A percentile compares a stretch with the other conserved stretches of the same genome.
phyloP scores from a whole-genome alignment of 1,284 basidiomycete genomes.

The Heterobasidion occidentale region DNA sequence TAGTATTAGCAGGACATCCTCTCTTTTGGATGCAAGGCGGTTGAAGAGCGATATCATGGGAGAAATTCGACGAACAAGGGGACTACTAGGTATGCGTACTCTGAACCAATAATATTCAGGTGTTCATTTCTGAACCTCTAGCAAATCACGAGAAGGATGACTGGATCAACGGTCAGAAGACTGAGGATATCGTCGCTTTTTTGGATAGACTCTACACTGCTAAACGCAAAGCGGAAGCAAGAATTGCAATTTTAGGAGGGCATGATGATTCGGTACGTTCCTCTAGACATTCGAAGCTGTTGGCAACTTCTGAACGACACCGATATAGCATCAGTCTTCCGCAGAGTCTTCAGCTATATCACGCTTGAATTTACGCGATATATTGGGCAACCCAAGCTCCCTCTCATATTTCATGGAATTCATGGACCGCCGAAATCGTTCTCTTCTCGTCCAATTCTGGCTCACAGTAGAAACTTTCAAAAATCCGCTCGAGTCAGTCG shows the following conservation, averaged over 20 bases:
- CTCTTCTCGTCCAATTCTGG: conserved; percentile 93
- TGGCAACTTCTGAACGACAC: neutral
- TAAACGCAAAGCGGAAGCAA: conserved; percentile 77
- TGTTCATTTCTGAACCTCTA: conserved; percentile 16
- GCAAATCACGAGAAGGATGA: conserved; percentile 80
- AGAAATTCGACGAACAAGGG: conserved; percentile 76
- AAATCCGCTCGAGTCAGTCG: conserved; percentile 83
- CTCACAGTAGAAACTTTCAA: conserved; percentile 95
- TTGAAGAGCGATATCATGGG: conserved; percentile 85
- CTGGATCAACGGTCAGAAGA: conserved; percentile 76
- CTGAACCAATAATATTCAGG: neutral
- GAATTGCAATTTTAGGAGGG: conserved; percentile 75
- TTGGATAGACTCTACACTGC: conserved; percentile 85
- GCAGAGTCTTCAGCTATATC: conserved; percentile 18
- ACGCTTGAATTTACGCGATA: conserved; percentile 51
- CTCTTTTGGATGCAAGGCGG: conserved; percentile 81
- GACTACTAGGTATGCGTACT: conserved; percentile 49
- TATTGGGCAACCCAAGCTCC: conserved; percentile 82
- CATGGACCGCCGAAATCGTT: conserved; percentile 85
- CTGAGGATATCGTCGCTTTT: conserved; percentile 80
- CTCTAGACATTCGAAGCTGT: neutral
- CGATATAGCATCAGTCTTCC: conserved; percentile 4
- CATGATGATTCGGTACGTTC: conserved; percentile 51
- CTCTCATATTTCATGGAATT: conserved; percentile 97
- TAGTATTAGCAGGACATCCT: conserved; percentile 76